phyloP scores from a whole-genome alignment of 371 early-diverging fungal genomes.

The Mucor indicus region DNA sequence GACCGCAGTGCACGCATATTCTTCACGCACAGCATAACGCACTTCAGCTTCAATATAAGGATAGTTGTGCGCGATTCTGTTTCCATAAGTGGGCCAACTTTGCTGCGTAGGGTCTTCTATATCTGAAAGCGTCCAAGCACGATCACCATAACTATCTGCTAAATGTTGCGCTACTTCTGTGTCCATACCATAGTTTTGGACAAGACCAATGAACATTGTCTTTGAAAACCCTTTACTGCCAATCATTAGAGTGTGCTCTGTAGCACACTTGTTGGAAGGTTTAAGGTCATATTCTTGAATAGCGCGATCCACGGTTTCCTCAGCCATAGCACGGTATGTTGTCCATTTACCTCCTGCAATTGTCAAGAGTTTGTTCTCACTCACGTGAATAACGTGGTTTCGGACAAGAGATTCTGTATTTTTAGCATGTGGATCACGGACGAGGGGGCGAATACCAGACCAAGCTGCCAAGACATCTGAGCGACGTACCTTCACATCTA shows the following conservation, averaged over 20 bases:
- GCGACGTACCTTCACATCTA: constrained; percentile 88
- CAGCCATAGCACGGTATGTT: constrained; percentile 98
- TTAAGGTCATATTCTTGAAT: constrained; percentile 68
- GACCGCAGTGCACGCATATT: constrained; percentile 91
- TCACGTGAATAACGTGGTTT: constrained; percentile 94
- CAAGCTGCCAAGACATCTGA: constrained; percentile 97
- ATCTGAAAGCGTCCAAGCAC: constrained; percentile 88
- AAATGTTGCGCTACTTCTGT: constrained; percentile 94
- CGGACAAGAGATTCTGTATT: constrained; percentile 94
- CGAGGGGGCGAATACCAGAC: constrained; percentile 98
- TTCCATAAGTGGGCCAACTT: constrained; percentile 82
- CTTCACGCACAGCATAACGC: constrained; percentile 88
- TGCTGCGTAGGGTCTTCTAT: constrained; percentile 68
- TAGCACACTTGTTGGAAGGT: constrained; percentile 59
- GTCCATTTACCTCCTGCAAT: constrained; percentile 99
- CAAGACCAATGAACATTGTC: constrained; percentile 88
- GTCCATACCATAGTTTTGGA: constrained; percentile 92
- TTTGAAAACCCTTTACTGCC: constrained; percentile 89
- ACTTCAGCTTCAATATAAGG: constrained; percentile 97
- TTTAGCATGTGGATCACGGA: constrained; percentile 92
- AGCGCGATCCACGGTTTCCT: constrained; percentile 94
- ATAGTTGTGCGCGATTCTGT: constrained; percentile 76
- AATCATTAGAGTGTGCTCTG: constrained; percentile 77
- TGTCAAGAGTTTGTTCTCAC: constrained; percentile 84
- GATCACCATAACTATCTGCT: constrained; percentile 90